phyloP scores from a whole-genome alignment of 2,329 filamentous ascomycete genomes.

The Blastomyces emzantsi region DNA sequence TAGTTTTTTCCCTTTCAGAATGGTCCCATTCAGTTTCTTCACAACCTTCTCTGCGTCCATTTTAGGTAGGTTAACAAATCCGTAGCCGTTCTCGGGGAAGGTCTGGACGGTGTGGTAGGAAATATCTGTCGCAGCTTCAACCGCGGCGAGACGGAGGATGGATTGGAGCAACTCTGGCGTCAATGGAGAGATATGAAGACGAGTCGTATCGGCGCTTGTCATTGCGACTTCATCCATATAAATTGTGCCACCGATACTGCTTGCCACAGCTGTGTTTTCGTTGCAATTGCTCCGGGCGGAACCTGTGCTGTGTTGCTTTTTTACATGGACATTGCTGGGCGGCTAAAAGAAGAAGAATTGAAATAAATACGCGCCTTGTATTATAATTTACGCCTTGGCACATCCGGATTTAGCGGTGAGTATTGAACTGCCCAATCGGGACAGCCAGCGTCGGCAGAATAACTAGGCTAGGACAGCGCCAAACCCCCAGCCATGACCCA shows the following conservation, averaged over 20 bases:
- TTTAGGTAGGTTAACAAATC: constrained; percentile 72
- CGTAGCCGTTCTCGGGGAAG: constrained; percentile 84
- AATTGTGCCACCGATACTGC: background rate
- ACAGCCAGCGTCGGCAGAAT: background rate
- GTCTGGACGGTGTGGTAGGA: constrained; percentile 83
- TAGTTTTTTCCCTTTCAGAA: constrained; percentile 76
- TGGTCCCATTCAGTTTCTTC: constrained; percentile 81
- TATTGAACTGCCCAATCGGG: background rate
- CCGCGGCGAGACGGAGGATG: constrained; percentile 60
- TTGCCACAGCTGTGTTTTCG: constrained; percentile 3
- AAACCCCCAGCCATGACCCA: background rate
- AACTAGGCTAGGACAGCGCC: background rate
- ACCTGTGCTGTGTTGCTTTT: background rate
- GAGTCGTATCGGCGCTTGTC: constrained; percentile 30
- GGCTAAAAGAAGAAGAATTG: constrained; percentile 1
- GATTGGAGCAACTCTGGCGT: constrained; percentile 63
- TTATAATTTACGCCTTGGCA: background rate
- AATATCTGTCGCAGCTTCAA: constrained; percentile 61
- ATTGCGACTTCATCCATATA: constrained; percentile 20
- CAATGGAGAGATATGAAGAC: constrained; percentile 84
- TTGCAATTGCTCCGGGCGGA: background rate
- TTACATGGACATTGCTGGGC: background rate
- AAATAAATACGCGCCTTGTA: background rate
- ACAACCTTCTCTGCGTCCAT: constrained; percentile 83
- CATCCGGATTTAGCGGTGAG: background rate